Evolutionary conservation across 352 stramenopile species (phyloP).

Genomic region (Phytophthora crassamura): DNA sequence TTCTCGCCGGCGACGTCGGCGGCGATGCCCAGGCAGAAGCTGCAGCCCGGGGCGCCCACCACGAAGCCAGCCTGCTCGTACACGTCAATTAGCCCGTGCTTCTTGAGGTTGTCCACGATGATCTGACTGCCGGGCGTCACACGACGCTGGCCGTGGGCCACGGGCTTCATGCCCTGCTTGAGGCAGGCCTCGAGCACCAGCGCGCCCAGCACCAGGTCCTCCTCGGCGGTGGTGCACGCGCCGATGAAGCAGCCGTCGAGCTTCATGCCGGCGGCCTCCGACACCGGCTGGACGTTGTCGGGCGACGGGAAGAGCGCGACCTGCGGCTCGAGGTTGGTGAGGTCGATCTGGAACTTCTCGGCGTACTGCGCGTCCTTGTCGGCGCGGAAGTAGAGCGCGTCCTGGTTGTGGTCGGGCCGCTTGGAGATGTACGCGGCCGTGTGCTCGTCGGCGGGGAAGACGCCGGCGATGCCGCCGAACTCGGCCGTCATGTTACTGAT

Average conservation of each 20-base stretch:
- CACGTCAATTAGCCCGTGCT: constrained; percentile 73
- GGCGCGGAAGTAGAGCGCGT: constrained; percentile 85
- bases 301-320: constrained; percentile 83
- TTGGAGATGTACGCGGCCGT: constrained; percentile 84
- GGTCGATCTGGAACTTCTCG: constrained; percentile 78
- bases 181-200: constrained; percentile 81
- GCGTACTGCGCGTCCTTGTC: constrained; percentile 79
- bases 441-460: constrained; percentile 81
- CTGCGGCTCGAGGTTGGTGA: constrained; percentile 72
- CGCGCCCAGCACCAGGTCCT: constrained; percentile 82
- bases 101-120: constrained; percentile 84
- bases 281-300: constrained; percentile 80
- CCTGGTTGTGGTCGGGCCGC: constrained; percentile 75
- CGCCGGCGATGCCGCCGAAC: constrained; percentile 85
- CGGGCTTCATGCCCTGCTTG: constrained; percentile 69
- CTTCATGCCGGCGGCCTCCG: constrained; percentile 72
- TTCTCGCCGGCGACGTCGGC: constrained; percentile 84
- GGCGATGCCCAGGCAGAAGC: constrained; percentile 83
- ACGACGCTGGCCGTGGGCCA: constrained; percentile 65
- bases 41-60: constrained; percentile 80
- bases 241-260: constrained; percentile 90
- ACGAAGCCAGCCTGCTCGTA: constrained; percentile 86
- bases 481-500: constrained; percentile 90
- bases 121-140: constrained; percentile 82
- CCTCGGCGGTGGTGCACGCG: constrained; percentile 82